Percentiles rank a stretch among this genome's conserved stretches.
Evolutionary conservation across 768 basidiomycete genomes (phyloP).

Genomic region (Pleurotus cornucopiae): DNA sequence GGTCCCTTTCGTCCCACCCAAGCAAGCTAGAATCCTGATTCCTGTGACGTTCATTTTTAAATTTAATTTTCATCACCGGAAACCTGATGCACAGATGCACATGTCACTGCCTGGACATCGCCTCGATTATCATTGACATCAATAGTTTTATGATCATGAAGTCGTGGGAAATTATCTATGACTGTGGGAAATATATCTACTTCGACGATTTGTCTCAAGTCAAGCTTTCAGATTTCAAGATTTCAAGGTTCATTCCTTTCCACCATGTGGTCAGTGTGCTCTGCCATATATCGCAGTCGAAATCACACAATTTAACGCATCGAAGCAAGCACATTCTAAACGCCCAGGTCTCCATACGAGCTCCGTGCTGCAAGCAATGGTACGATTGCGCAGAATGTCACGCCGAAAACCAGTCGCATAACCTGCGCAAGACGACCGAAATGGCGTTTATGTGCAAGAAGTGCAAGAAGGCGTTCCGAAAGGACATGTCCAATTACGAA

Average conservation of each 20-base stretch:
- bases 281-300: not conserved
- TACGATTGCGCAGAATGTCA: conserved; percentile 97
- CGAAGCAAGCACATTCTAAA: conserved; percentile 92
- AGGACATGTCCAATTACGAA: conserved; percentile 89
- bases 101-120: not conserved
- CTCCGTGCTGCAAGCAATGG: conserved; percentile 97
- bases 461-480: conserved; percentile 93
- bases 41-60: not conserved
- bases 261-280: conserved; percentile 4
- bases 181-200: not conserved
- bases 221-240: not conserved
- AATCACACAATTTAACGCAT: not conserved
- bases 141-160: not conserved
- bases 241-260: not conserved
- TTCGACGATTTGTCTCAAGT: too few relatives aligned
- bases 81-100: not conserved
- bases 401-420: conserved; percentile 75
- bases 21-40: not conserved
- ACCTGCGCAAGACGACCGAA: conserved; percentile 71
- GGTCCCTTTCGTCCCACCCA: not conserved
- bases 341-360: conserved; percentile 92
- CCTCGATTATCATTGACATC: not conserved
- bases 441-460: conserved; percentile 85
- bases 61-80: not conserved
- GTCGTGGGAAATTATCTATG: not conserved